These are phyloP conservation scores for Quercus rubra DNA, from an alignment of 306 rosid species.

Conservation along the genomic window DNA sequence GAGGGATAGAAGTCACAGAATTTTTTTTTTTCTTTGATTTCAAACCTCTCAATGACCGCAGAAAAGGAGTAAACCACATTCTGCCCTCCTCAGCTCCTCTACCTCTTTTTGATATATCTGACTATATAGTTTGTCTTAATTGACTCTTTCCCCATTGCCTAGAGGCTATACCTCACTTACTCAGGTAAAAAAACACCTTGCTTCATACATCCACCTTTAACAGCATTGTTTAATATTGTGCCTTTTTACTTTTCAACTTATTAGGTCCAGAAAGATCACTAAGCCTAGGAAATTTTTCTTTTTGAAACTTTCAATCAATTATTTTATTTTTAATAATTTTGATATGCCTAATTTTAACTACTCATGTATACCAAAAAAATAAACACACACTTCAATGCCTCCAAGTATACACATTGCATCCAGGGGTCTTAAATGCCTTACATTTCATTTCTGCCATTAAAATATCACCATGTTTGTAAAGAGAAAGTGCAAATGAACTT, in stretches of 20 bases:
- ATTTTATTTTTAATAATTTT: neutral
- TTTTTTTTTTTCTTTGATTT: neutral
- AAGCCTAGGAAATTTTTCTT: too few relatives aligned
- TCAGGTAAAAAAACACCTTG: too few relatives aligned
- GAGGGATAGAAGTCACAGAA: slow-evolving; percentile 5
- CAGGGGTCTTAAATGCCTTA: neutral
- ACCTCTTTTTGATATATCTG: too few relatives aligned
- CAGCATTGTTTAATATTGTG: too few relatives aligned
- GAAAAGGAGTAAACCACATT: neutral
- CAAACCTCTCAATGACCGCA: neutral
- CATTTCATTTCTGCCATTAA: neutral
- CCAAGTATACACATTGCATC: neutral
- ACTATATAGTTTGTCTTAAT: too few relatives aligned
- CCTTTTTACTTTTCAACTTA: too few relatives aligned
- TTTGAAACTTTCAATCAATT: too few relatives aligned
- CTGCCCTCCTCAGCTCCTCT: neutral
- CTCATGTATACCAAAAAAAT: neutral
- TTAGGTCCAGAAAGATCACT: too few relatives aligned
- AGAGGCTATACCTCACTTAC: too few relatives aligned
- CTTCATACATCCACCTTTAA: too few relatives aligned
- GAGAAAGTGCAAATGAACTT: neutral
- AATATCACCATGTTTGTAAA: neutral
- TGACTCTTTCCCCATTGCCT: too few relatives aligned
- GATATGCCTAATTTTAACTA: neutral
- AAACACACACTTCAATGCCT: neutral